Base-by-base conservation (phyloP, 192 early-diverging fungal genomes). In the Coemansia sp. region DNA sequence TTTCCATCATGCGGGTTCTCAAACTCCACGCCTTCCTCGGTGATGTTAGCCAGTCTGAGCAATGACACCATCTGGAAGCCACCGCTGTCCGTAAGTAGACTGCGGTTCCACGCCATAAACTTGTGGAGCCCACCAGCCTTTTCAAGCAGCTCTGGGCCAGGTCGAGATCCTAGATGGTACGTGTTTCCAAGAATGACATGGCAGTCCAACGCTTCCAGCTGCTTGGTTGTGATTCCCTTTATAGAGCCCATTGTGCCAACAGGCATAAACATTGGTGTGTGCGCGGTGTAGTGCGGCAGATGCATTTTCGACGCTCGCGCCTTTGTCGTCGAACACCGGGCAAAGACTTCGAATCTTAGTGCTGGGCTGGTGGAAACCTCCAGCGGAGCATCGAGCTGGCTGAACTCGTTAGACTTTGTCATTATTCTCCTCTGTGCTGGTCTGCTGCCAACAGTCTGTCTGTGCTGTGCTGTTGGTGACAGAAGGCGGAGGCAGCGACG, bases 11-110 rank as follows among this genome's bases (percentile, higher is more conserved):
- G 90, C n/a, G 93, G 93, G 47, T 90, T 91, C 61, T 89, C 87
- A 68, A 95, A 95, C 72, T 92, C 87, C 4, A 95, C 93, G 26
- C 93, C 93, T 47, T 93, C 78, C 67, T 95, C 93, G 32, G 92
- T 93, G 58, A 95, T 92, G 61, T 90, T 80, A 16, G 91, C 90
- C 19, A 95, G 71, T 72, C 92, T 92, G 37, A 95, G 85, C 37
- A 95, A 72, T 16, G 93, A 95, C 41, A 95, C 92, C 93, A 95
- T 95, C 67, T 95, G 93, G 70, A 95, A 95, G 40, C 93, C 91
- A 49, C 91, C 90, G 68, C 88, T 91, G 65, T 93, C 92, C 5
- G 93, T 95, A 71, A 95, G 73, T 54, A 93, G 67, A 49, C 90
- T 92, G 48, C 90, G 80, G 65, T 90, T 83, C 92, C 93, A 95